Evolutionary conservation across 75 land plant species (phyloP).

Genomic region (Gnetum montanum): DNA sequence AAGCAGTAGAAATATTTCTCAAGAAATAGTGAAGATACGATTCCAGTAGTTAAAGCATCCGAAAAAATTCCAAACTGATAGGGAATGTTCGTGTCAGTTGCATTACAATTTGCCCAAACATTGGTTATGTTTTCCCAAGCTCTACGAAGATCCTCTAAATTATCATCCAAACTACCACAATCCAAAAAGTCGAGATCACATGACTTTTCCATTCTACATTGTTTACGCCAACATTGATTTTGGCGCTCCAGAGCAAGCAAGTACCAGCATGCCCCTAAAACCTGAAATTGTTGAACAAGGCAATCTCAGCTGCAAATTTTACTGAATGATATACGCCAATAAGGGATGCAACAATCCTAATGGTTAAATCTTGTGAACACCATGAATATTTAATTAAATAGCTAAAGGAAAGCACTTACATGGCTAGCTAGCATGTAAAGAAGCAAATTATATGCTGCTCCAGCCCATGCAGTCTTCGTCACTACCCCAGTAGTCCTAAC

Average conservation of each 20-base stretch:
- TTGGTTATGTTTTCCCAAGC: constrained; percentile 26
- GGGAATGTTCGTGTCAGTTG: neutral
- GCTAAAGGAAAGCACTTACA: constrained; percentile 33
- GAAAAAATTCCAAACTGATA: constrained; percentile 54
- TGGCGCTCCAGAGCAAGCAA: constrained; percentile 54
- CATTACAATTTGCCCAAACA: constrained; percentile 28
- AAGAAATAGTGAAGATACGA: constrained; percentile 32
- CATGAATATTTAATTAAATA: neutral
- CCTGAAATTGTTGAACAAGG: constrained; percentile 19
- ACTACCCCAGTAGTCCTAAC: constrained; percentile 67
- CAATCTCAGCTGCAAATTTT: neutral
- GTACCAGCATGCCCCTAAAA: constrained; percentile 73
- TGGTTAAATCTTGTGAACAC: neutral
- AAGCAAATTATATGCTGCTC: constrained; percentile 74
- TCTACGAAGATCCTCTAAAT: neutral
- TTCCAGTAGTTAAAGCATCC: constrained; percentile 29
- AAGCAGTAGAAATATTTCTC: constrained; percentile 65
- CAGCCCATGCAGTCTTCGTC: constrained; percentile 79
- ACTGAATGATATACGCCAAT: neutral
- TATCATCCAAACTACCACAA: constrained; percentile 13
- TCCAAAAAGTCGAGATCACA: constrained; percentile 27
- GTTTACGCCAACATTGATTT: constrained; percentile 50
- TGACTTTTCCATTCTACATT: constrained; percentile 24
- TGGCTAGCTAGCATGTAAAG: constrained; percentile 81
- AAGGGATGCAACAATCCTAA: neutral